Evolutionary conservation across 2,329 filamentous ascomycete species (phyloP).

Genomic region (Cadophora gregata): DNA sequence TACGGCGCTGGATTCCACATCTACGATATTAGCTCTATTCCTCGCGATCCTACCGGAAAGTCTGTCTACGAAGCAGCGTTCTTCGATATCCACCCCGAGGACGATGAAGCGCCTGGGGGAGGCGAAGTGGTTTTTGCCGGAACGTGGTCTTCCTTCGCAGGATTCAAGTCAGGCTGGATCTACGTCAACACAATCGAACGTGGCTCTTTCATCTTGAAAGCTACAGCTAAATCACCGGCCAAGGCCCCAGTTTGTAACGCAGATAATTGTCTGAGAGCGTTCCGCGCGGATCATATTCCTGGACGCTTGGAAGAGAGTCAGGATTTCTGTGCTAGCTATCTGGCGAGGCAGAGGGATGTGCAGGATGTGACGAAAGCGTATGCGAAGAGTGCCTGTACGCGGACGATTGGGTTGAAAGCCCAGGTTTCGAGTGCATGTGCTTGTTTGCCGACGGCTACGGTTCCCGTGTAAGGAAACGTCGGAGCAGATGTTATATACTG

Average conservation of each 20-base stretch:
- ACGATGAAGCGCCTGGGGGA: constrained; percentile 35
- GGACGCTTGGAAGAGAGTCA: constrained; percentile 13
- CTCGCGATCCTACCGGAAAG: constrained; percentile 42
- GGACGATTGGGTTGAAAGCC: constrained; percentile 3
- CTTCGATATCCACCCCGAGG: constrained; percentile 43
- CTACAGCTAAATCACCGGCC: constrained; percentile 6
- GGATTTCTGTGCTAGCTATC: constrained; percentile 4
- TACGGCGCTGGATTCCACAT: constrained; percentile 54
- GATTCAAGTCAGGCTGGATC: constrained; percentile 49
- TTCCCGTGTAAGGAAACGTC: background rate
- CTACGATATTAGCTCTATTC: constrained; percentile 46
- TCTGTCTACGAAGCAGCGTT: constrained; percentile 50
- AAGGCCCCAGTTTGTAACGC: constrained; percentile 16
- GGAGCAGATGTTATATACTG: no score
- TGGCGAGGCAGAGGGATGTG: constrained; percentile 12
- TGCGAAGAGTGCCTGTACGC: constrained; percentile 15
- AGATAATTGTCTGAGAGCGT: constrained; percentile 16
- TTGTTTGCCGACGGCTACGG: constrained; percentile 14
- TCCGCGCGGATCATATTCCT: constrained; percentile 12
- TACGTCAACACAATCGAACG: constrained; percentile 49
- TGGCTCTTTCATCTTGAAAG: constrained; percentile 36
- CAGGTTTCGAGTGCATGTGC: constrained; percentile 17
- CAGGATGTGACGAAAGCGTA: constrained; percentile 7
- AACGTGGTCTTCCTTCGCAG: constrained; percentile 49
- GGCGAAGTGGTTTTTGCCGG: constrained; percentile 51